A percentile compares a stretch with the other conserved stretches of the same genome.
Conservation (phyloP, 1,139 yeast genomes). For the Pneumocystis murina region DNA sequence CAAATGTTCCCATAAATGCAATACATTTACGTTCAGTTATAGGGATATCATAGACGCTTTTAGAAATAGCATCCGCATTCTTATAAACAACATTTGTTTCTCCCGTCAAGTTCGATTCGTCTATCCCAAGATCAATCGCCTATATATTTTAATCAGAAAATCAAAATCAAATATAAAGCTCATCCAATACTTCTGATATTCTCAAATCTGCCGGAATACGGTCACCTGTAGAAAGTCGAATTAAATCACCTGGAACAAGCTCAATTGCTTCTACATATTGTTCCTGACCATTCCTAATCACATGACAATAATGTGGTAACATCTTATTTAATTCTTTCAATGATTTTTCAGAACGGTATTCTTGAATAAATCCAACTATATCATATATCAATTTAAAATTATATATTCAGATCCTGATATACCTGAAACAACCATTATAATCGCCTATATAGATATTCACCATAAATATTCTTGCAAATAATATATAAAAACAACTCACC, state of each 20-base stretch:
- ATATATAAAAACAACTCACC: not conserved
- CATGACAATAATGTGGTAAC: constrained; percentile 86
- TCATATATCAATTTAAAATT: not conserved
- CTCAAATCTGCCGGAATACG: constrained; percentile 89
- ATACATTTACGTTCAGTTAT: constrained; percentile 56
- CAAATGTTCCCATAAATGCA: constrained; percentile 92
- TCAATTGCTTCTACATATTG: constrained; percentile 69
- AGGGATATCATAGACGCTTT: constrained; percentile 27
- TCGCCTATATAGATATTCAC: not conserved
- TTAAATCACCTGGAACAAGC: constrained; percentile 88
- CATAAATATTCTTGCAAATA: not conserved
- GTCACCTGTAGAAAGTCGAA: constrained; percentile 79
- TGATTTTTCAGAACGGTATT: constrained; percentile 84
- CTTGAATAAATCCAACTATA: constrained; percentile 83
- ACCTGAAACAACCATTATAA: not conserved
- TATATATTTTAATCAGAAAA: not conserved
- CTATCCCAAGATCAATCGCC: constrained; percentile 64
- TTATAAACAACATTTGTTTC: constrained; percentile 79
- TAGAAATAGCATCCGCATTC: constrained; percentile 28
- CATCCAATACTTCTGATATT: constrained; percentile 35
- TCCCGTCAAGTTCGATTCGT: constrained; percentile 88
- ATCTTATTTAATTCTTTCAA: constrained; percentile 77
- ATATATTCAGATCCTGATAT: not conserved
- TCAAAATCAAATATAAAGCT: not conserved
- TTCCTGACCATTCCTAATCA: constrained; percentile 58